Evolutionary conservation across 2,329 filamentous ascomycete species (phyloP), one percentile per base, ranked within the genome.

Genomic region (Penicillium hordei): DNA sequence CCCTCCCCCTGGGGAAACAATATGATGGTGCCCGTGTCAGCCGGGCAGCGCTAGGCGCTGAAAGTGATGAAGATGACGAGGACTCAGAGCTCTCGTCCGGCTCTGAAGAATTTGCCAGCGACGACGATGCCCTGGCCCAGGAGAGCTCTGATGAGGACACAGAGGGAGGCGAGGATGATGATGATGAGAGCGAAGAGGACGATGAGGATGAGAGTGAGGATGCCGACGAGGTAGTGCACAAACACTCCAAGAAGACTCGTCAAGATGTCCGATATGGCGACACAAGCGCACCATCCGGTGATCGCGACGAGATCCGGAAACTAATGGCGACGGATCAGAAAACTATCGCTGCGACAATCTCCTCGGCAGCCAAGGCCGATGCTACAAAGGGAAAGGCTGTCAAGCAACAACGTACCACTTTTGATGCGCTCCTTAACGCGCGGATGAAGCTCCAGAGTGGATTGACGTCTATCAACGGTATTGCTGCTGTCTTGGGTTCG

Each of bases 361-460:
- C 84, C 1, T 81, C 88, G 68, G 87, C 89, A 1, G 86, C 86
- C 52, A 87, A 88, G 69, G 86, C 55, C 36, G 94, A 97, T 71
- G 86, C 89, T 5, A 85, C 88, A 42, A 97, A 97, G 75, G 94
- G 94, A 13, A 78, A 84, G 54, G 93, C 93, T 0, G 90, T 99
- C 38, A 93, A 92, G 67, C 81, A 87, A 57, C 94, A 99, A 76
- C 86, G 92, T 51, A 88, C 88, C 60, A 86, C 88, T 0, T 99
- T 96, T 69, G 93, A 97, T 66, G 86, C 90, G 0, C 84, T 97
- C 0, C 83, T 99, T 33, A 96, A 96, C 76, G 84, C 92, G 15
- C 87, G 94, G 21, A 97, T 99, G 70, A 90, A 93, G 60, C 78
- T 99, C 19, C 95, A 99, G 74, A 97, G 97, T 74, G 91, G 90